Evolutionary conservation across 495 filamentous ascomycete genomes (phyloP).

Genomic region (Podospora comata): DNA sequence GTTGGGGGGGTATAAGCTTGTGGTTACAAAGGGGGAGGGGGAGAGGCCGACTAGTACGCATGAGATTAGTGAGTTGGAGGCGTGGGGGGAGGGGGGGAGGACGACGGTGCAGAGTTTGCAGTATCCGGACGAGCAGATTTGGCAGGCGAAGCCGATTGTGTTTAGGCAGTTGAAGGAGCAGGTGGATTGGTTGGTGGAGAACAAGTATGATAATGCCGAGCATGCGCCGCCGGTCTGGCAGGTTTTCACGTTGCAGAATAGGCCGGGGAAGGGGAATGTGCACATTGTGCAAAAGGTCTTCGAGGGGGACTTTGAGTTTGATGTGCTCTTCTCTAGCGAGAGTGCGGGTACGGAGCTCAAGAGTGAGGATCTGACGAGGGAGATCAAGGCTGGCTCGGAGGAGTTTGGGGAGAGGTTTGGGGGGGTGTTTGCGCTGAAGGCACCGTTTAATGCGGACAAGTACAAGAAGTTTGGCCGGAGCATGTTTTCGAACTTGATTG

Average conservation of each 20-base stretch:
- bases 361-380: conserved; percentile 65
- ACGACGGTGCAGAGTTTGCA: conserved; percentile 70
- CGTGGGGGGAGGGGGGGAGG: conserved; percentile 65
- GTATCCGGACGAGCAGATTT: conserved; percentile 66
- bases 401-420: conserved; percentile 73
- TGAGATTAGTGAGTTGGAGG: conserved; percentile 51
- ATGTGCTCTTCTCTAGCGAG: conserved; percentile 83
- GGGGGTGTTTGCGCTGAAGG: conserved; percentile 66
- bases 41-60: conserved; percentile 59
- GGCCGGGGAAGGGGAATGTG: conserved; percentile 69
- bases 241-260: conserved; percentile 72
- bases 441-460: conserved; percentile 69
- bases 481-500: conserved; percentile 91
- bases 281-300: conserved; percentile 94
- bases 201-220: conserved; percentile 63
- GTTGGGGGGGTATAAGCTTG: conserved; percentile 81
- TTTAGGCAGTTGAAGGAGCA: conserved; percentile 75
- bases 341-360: conserved; percentile 57
- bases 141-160: conserved; percentile 82
- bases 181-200: conserved; percentile 62
- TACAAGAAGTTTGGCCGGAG: conserved; percentile 80
- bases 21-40: conserved; percentile 67
- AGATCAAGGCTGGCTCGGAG: conserved; percentile 62
- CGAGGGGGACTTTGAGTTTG: conserved; percentile 88
- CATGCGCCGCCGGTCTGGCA: conserved; percentile 78